Base-by-base conservation (phyloP, 2,329 filamentous ascomycete species). In the Exophiala phaeomuriformis region DNA sequence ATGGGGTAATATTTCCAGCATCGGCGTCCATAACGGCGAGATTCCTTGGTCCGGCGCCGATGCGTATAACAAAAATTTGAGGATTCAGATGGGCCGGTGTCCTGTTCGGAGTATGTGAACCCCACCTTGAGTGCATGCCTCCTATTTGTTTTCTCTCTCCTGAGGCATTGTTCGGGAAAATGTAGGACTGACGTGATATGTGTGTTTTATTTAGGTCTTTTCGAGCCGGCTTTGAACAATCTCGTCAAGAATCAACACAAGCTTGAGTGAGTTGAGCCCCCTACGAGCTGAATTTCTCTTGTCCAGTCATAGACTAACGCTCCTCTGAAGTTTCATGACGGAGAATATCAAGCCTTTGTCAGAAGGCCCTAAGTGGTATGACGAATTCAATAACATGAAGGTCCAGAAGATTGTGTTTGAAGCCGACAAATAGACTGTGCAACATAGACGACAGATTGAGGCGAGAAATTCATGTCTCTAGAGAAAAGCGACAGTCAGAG, bases 21-120 rank as follows among this genome's bases (percentile, higher is more conserved):
- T 89, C 54, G 85, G 86, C 3, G 85, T 89, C 32, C 85, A 89
- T 63, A 88, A 86, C 66, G 81, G 75, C 39, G 83, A 86, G 75
- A 83, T 86, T 64, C 65, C 83, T 5, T 88, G 82, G 77, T 75
- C 71, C 50, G 84, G 82, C 8, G 78, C 73, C 52, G 80, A 88
- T 55, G 84, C 79, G 5, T 77, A 77, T 61, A 68, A 80, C 46
- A 90, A 90, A 69, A 90, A 90, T 59, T 62, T 90, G 55, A 81
- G 78, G 42, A 63, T 89, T 32, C 84, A 87, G 68, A 88, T 89
- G 83, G 86, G 86, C 3, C 76, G 86, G 51, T 90, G 85, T 65
- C 86, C 86, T 2, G 86, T 90, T 9, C 77, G 84, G 51, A 84
- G 57, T 56, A 49, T 32, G 54, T 31, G 8, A 36, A 9, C 9